A percentile compares a stretch with the other conserved stretches of the same genome.
These are phyloP conservation scores for Petasospora rhodanensis DNA, from an alignment of 1,139 yeast species.

Conservation along the genomic window DNA sequence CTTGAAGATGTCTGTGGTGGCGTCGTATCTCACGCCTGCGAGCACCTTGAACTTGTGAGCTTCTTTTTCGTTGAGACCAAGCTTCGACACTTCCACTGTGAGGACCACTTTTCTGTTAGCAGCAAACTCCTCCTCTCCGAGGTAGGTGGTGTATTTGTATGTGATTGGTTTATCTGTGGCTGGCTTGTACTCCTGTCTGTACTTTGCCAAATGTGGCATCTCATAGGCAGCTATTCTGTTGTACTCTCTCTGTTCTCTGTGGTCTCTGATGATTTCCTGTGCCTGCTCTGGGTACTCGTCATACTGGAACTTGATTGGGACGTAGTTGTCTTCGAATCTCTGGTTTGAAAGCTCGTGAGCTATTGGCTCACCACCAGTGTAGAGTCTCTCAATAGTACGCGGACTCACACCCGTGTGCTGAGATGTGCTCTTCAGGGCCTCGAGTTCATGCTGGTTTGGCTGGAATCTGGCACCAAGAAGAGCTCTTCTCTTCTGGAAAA, in stretches of 20 bases:
- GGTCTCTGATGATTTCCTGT: constrained; percentile 56
- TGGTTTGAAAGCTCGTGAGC: constrained; percentile 29
- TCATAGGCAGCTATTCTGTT: constrained; percentile 88
- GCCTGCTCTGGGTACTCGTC: constrained; percentile 62
- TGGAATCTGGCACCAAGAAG: constrained; percentile 53
- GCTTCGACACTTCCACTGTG: constrained; percentile 47
- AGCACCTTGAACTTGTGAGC: constrained; percentile 73
- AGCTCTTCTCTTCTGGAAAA: constrained; percentile 56
- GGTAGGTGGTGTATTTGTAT: constrained; percentile 68
- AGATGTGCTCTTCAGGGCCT: constrained; percentile 40
- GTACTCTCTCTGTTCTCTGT: constrained; percentile 58
- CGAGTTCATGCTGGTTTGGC: constrained; percentile 44
- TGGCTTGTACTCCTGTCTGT: constrained; percentile 60
- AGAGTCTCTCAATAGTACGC: constrained; percentile 30
- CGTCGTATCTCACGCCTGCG: constrained; percentile 75
- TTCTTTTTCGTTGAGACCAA: constrained; percentile 48
- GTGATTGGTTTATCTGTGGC: constrained; percentile 50
- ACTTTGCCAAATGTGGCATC: constrained; percentile 77
- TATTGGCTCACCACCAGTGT: constrained; percentile 35
- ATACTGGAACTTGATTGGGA: constrained; percentile 21
- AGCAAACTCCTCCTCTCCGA: constrained; percentile 59
- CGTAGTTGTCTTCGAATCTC: constrained; percentile 31
- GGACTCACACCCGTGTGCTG: constrained; percentile 31
- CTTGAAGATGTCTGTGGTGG: constrained; percentile 50
- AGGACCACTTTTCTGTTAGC: constrained; percentile 71